These are phyloP conservation scores for Kingdonia uniflora DNA, from an alignment of 164 flowering plant genomes.

Conservation along the genomic window DNA sequence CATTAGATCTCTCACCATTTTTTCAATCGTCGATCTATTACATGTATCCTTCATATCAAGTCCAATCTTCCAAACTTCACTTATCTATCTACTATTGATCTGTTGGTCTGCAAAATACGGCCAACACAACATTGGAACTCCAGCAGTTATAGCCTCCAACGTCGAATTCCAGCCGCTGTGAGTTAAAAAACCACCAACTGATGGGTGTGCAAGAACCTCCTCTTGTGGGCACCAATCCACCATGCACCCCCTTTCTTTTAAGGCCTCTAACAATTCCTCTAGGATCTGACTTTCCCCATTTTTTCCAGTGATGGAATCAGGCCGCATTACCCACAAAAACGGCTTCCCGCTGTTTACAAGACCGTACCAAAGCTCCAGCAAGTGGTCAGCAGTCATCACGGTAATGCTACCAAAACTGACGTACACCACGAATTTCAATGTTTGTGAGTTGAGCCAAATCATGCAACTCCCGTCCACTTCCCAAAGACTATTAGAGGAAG, in stretches of 20 bases:
- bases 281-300: conserved; percentile 6
- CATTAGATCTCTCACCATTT: conserved; percentile 27
- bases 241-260: conserved; percentile 19
- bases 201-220: conserved; percentile 29
- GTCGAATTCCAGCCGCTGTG: too few relatives aligned
- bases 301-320: neutral
- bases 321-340: too few relatives aligned
- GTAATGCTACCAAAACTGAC: too few relatives aligned
- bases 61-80: conserved; percentile 31
- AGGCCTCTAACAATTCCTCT: conserved; percentile 18
- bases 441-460: conserved; percentile 4
- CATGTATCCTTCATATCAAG: conserved; percentile 26
- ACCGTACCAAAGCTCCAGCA: conserved; percentile 9
- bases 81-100: conserved; percentile 28
- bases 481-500: conserved; percentile 10
- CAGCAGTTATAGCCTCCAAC: too few relatives aligned
- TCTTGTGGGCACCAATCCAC: conserved; percentile 41
- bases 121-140: too few relatives aligned
- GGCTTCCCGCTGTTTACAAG: too few relatives aligned
- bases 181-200: conserved; percentile 36
- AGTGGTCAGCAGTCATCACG: too few relatives aligned
- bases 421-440: too few relatives aligned
- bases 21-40: conserved; percentile 18
- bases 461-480: conserved; percentile 4
- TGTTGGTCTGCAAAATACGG: too few relatives aligned